Percentiles rank a stretch among this genome's conserved stretches.
Conservation (phyloP, 2,329 filamentous ascomycete genomes). For the Blastomyces parvus region DNA sequence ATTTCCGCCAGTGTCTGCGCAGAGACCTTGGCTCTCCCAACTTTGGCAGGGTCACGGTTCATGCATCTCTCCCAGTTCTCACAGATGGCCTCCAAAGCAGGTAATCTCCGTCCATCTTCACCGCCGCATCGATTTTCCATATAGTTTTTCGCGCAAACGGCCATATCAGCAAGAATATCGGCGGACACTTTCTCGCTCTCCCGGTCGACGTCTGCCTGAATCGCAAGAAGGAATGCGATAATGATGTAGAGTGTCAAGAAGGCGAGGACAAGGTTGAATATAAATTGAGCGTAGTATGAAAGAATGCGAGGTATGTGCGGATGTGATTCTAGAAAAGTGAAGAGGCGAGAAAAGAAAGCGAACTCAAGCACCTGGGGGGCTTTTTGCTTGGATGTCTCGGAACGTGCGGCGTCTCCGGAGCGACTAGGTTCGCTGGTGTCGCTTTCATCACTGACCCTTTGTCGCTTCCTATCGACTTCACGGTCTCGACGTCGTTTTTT, state of each 20-base stretch:
- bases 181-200: slow-evolving; percentile 60
- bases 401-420: slow-evolving; percentile 22
- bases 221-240: slow-evolving; percentile 58
- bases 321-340: slow-evolving; percentile 55
- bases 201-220: slow-evolving; percentile 64
- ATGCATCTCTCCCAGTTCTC: slow-evolving; percentile 80
- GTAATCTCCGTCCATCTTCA: slow-evolving; percentile 48
- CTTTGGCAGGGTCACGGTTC: slow-evolving; percentile 66
- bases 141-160: slow-evolving; percentile 63
- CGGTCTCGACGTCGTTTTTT: slow-evolving; percentile 43
- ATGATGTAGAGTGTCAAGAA: slow-evolving; percentile 51
- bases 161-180: slow-evolving; percentile 62
- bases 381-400: background rate
- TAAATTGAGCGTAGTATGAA: slow-evolving; percentile 56
- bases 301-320: slow-evolving; percentile 57
- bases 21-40: slow-evolving; percentile 70
- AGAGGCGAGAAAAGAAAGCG: slow-evolving; percentile 40
- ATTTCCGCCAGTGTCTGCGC: slow-evolving; percentile 86
- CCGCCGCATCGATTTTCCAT: slow-evolving; percentile 64
- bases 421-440: slow-evolving; percentile 35
- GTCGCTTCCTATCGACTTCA: slow-evolving; percentile 36
- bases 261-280: slow-evolving; percentile 43
- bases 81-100: slow-evolving; percentile 64
- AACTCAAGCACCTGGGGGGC: slow-evolving; percentile 15
- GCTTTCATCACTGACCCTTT: slow-evolving; percentile 35